Evolutionary conservation across 805 yeast genomes (phyloP).

Genomic region (Lipomyces japonicus): DNA sequence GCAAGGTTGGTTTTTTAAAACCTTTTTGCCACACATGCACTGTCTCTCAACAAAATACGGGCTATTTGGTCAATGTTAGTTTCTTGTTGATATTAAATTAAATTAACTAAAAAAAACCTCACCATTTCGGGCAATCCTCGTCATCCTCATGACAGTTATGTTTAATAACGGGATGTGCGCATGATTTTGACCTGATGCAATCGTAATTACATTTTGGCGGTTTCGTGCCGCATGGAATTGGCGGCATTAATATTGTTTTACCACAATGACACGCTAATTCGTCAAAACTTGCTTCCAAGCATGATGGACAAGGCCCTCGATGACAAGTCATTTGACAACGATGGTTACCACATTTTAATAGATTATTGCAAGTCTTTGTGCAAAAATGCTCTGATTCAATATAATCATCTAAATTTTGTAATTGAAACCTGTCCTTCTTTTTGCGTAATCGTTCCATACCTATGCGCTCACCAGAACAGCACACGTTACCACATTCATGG

Average conservation of each 20-base stretch:
- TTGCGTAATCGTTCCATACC: constrained; percentile 48
- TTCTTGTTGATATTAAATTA: not conserved
- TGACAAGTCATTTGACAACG: constrained; percentile 34
- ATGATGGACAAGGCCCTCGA: constrained; percentile 36
- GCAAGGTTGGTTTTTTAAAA: constrained; percentile 63
- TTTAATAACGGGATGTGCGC: constrained; percentile 38
- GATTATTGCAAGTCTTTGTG: constrained; percentile 30
- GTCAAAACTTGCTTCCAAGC: constrained; percentile 33
- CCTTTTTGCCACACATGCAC: constrained; percentile 60
- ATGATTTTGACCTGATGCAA: constrained; percentile 31
- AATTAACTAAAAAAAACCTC: not conserved
- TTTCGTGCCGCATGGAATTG: constrained; percentile 36
- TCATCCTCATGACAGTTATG: constrained; percentile 75
- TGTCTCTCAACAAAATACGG: constrained; percentile 53
- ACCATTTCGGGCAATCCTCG: constrained; percentile 67
- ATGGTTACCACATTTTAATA: constrained; percentile 35
- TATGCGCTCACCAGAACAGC: constrained; percentile 64
- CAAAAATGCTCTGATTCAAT: constrained; percentile 36
- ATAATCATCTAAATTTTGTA: constrained; percentile 39
- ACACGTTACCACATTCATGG: constrained; percentile 64
- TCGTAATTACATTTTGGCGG: constrained; percentile 32
- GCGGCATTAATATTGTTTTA: constrained; percentile 33
- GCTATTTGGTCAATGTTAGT: too few relatives aligned
- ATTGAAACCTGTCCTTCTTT: constrained; percentile 6
- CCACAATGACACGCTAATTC: constrained; percentile 38